Conservation (phyloP, 2,329 filamentous ascomycete genomes). For the Nemania sp. region DNA sequence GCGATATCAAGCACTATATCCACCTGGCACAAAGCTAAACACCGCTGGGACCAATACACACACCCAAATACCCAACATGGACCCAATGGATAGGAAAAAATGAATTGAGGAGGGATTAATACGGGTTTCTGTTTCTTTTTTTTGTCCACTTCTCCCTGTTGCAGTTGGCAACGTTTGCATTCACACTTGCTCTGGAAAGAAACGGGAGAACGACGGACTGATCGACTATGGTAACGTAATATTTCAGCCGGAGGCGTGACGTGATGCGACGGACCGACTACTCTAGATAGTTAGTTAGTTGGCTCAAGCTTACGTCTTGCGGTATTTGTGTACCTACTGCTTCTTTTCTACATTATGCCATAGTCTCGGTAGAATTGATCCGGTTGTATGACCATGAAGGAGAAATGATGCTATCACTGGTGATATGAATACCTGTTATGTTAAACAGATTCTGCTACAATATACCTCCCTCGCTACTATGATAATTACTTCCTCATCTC, state of each 20-base stretch:
- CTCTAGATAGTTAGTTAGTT: neutral
- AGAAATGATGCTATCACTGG: neutral
- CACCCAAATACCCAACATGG: neutral
- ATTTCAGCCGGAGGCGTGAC: conserved; percentile 7
- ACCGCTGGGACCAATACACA: neutral
- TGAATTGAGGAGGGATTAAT: conserved; percentile 25
- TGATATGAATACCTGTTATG: neutral
- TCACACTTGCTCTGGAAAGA: conserved; percentile 24
- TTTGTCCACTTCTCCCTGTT: neutral
- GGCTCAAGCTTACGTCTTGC: conserved; percentile 10
- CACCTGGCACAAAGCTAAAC: neutral
- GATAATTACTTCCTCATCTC: neutral
- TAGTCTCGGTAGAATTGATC: conserved; percentile 27
- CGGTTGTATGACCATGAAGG: neutral
- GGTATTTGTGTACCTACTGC: conserved; percentile 33
- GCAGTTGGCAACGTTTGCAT: conserved; percentile 19
- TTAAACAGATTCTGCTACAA: neutral
- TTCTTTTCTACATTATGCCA: conserved; percentile 5
- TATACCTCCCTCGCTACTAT: neutral
- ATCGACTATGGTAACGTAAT: conserved; percentile 18
- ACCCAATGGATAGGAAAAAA: conserved; percentile 20
- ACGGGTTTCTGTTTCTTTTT: conserved; percentile 13
- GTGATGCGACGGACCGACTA: conserved; percentile 10
- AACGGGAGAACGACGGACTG: conserved; percentile 1
- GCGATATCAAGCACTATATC: conserved; percentile 2